Evolutionary conservation across 306 rosid genomes (phyloP), one percentile per base, ranked within the genome.

Genomic region (Sophora flavescens): DNA sequence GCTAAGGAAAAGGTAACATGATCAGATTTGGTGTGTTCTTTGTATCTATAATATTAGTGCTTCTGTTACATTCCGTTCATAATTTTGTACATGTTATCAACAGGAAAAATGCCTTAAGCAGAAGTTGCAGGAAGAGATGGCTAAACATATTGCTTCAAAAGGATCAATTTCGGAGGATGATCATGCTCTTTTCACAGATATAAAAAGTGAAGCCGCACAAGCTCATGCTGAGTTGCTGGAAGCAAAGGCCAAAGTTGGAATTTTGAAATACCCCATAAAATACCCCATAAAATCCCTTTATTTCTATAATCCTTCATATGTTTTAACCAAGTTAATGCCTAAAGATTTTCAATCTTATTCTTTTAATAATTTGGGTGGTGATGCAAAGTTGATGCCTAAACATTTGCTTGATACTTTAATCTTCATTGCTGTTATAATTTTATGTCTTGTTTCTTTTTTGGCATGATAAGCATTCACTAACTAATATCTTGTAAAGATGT

Each of bases 151-250:
- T 69, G 8, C 77, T 35, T 63, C 72, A 10, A 72, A 80, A 47
- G 86, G 64, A 22, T 18, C 70, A 41, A 60, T 64, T 48, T 30
- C 63, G 6, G 74, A 85, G 50, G 72, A 82, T 33, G 73, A 74
- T n/a, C n/a, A n/a, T n/a, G 64, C 76, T 63, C 81, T 80, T 58
- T 6, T 77, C 69, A 50, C 68, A 39, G 66, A 79, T 74, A 79
- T 95, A 63, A 84, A 82, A 83, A 82, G 36, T 68, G 87, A 88
- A 6, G 82, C 71, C 33, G 96, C 84, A 81, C 65, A 79, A 71
- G 97, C 86, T 53, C 92, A 88, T 41, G 83, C 84, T 28, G 86
- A 86, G 80, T 53, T 84, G 78, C 78, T 88, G 16, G 83, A 81
- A 42, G 88, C 84, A 69, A 77, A 71, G 83, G 81, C 76, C 63